Evolutionary conservation across 2,329 filamentous ascomycete genomes (phyloP).

Genomic region (Cucurbitaria berberidis): DNA sequence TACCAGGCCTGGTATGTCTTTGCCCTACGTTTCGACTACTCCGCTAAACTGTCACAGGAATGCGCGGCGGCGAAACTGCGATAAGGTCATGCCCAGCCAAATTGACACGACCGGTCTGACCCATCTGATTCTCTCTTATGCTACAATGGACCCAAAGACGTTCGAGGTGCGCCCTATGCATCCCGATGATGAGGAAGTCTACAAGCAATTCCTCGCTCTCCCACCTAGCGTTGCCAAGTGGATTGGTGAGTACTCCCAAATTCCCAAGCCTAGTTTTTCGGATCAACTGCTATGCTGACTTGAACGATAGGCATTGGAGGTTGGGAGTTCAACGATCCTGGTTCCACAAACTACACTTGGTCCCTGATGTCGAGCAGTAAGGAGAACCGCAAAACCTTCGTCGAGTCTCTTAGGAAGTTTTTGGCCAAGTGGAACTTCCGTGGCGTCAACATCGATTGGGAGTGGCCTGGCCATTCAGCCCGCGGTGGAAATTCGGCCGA

Average conservation of each 20-base stretch:
- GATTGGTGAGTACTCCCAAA: slow-evolving; percentile 9
- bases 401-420: slow-evolving; percentile 48
- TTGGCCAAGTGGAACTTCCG: slow-evolving; percentile 53
- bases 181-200: slow-evolving; percentile 22
- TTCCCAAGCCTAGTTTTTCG: neutral
- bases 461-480: slow-evolving; percentile 41
- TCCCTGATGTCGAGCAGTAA: slow-evolving; percentile 40
- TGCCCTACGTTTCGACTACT: neutral
- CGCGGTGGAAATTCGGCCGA: slow-evolving; percentile 49
- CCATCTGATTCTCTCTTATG: slow-evolving; percentile 49
- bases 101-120: slow-evolving; percentile 32
- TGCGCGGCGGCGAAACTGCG: slow-evolving; percentile 23
- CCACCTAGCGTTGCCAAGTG: slow-evolving; percentile 20
- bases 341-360: slow-evolving; percentile 47
- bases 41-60: slow-evolving; percentile 17
- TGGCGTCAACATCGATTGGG: slow-evolving; percentile 57
- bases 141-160: slow-evolving; percentile 48
- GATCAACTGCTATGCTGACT: neutral
- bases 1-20: slow-evolving; percentile 26
- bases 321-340: slow-evolving; percentile 40
- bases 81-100: slow-evolving; percentile 26
- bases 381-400: slow-evolving; percentile 46
- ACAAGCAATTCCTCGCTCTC: slow-evolving; percentile 23
- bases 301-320: slow-evolving; percentile 46
- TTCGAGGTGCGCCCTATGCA: slow-evolving; percentile 31